Base-by-base conservation (phyloP, 306 rosid species). In the Ziziphus jujuba region DNA sequence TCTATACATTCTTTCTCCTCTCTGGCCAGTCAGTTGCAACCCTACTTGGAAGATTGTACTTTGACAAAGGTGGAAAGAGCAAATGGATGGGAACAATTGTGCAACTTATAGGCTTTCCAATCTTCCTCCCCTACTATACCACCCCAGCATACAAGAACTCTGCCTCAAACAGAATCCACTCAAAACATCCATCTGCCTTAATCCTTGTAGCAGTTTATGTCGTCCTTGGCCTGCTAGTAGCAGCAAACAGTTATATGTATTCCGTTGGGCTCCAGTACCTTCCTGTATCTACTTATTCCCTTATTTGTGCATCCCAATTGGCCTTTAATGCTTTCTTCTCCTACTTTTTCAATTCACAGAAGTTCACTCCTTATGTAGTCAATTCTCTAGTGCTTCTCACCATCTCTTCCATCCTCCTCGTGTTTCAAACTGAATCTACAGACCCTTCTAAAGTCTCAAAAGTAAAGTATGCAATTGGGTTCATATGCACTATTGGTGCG, bases 271-370 rank as follows among this genome's bases (percentile, higher is more conserved):
- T 81, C 2, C 20, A n/a, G 67, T 69, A 76, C 78, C 82, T 83
- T 70, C 84, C 82, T 12, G 82, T 77, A 8, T 83, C 87, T 25
- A 83, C 84, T 15, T 83, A 34, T 66, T 66, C 85, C 20, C 73
- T 83, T 25, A 57, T 82, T 19, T 61, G 72, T 31, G 72, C 82
- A 22, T 73, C 87, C 5, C 84, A 77, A 12, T 69, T 78, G 45
- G 85, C 79, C 51, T 86, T 81, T 75, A 86, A 67, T 59, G 91
- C 87, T 9, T 13, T 83, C 11, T 87, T 87, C 78, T 87, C 89
- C 53, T 84, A 62, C 79, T 80, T 83, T 72, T 74, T 86, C 23
- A 86, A 83, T 33, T 67, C 81, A 0, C 79, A 78, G 8, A 56
- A 80, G 63, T 75, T 87, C 78, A 84, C 89, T 24, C 82, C 85